Evolutionary conservation across 306 rosid species (phyloP).

Genomic region (Calophaca sinica): DNA sequence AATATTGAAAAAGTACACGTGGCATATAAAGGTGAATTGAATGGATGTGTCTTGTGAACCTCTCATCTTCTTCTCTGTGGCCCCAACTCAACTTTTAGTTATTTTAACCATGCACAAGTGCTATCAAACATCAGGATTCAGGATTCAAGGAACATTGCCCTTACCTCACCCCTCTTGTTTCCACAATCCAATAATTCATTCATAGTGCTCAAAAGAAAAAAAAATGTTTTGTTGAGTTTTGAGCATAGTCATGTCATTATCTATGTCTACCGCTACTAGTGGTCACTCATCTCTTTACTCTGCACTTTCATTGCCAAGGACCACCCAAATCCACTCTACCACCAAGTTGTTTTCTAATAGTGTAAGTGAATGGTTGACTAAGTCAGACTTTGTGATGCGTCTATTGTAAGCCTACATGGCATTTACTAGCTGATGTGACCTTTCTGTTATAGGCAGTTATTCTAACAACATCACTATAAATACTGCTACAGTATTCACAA

Average conservation of each 20-base stretch:
- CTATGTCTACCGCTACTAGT: slow-evolving; percentile 73
- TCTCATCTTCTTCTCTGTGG: slow-evolving; percentile 47
- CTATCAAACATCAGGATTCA: no score
- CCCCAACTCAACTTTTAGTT: background rate
- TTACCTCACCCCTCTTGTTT: background rate
- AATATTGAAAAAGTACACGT: slow-evolving; percentile 41
- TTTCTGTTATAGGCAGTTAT: no score
- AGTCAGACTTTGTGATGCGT: no score
- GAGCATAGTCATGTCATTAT: slow-evolving; percentile 60
- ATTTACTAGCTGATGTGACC: no score
- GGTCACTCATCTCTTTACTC: slow-evolving; percentile 54
- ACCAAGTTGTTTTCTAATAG: no score
- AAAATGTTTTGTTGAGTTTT: no score
- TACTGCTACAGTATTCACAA: no score
- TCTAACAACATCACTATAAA: no score
- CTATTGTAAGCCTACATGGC: no score
- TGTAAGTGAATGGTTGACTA: no score
- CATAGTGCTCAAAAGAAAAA: slow-evolving; percentile 4
- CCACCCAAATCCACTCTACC: slow-evolving; percentile 44
- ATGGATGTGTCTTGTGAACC: slow-evolving; percentile 41
- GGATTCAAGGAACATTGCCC: no score
- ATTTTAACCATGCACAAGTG: background rate
- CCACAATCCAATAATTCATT: slow-evolving; percentile 1
- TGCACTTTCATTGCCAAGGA: slow-evolving; percentile 58
- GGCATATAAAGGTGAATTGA: slow-evolving; percentile 50